Percentiles rank a stretch among this genome's conserved stretches.
Conservation (phyloP, 495 filamentous ascomycete genomes). For the Daldinia vernicosa region DNA sequence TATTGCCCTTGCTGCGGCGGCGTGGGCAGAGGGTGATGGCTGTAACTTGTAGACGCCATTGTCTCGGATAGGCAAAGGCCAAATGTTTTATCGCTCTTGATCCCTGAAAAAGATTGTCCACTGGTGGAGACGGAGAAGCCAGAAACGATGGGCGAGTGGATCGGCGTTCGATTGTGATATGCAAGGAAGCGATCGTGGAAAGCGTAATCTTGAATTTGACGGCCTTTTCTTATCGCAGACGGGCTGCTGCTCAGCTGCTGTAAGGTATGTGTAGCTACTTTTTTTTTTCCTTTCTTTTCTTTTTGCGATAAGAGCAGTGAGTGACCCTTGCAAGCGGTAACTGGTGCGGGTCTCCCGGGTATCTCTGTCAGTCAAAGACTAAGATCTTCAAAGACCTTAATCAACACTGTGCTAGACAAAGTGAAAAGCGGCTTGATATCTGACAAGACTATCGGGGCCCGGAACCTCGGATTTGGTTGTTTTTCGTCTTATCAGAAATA, state of each 20-base stretch:
- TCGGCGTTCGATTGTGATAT: slow-evolving; percentile 40
- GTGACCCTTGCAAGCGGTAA: slow-evolving; percentile 28
- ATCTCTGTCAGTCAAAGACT: slow-evolving; percentile 10
- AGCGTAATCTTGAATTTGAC: slow-evolving; percentile 24
- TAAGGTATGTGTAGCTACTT: slow-evolving; percentile 9
- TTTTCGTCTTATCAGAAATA: slow-evolving; percentile 7
- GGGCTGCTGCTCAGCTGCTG: slow-evolving; percentile 14
- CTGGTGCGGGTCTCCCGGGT: slow-evolving; percentile 21
- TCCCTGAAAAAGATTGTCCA: slow-evolving; percentile 37
- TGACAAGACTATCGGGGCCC: background rate
- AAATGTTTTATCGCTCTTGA: slow-evolving; percentile 35
- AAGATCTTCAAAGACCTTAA: background rate
- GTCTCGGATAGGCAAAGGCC: slow-evolving; percentile 33
- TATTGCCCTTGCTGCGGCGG: slow-evolving; percentile 43
- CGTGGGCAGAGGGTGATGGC: slow-evolving; percentile 42
- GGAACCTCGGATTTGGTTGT: background rate
- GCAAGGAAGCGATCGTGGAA: slow-evolving; percentile 43
- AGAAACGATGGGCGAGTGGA: slow-evolving; percentile 40
- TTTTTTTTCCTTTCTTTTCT: background rate
- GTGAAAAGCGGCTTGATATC: background rate
- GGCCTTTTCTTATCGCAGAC: slow-evolving; percentile 31
- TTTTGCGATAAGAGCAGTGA: slow-evolving; percentile 34
- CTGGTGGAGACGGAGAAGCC: slow-evolving; percentile 37
- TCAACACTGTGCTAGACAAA: slow-evolving; percentile 16
- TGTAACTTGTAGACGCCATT: slow-evolving; percentile 47